These are phyloP conservation scores for Colletotrichum destructivum DNA, from an alignment of 2,329 filamentous ascomycete species.

Conservation along the genomic window DNA sequence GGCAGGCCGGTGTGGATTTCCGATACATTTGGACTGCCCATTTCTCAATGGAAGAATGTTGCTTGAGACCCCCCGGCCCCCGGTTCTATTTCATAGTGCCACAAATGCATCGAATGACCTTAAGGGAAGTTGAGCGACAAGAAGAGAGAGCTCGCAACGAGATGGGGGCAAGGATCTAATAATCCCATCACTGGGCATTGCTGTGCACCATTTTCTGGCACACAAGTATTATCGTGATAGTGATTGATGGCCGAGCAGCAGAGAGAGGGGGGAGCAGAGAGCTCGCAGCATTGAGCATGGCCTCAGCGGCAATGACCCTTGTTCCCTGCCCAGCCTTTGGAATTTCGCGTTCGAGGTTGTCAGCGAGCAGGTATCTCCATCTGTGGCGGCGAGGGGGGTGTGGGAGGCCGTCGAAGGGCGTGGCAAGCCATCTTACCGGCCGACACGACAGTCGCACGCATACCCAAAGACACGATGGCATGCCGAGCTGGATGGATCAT, in stretches of 20 bases:
- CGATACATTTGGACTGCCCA: conserved; percentile 24
- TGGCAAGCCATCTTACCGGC: conserved; percentile 36
- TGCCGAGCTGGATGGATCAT: conserved; percentile 34
- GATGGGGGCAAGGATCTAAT: conserved; percentile 7
- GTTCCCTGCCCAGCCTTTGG: conserved; percentile 36
- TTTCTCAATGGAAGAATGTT: conserved; percentile 30
- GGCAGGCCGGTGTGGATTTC: conserved; percentile 23
- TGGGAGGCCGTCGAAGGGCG: conserved; percentile 18
- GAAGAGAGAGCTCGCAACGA: not conserved
- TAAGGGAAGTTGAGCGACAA: not conserved
- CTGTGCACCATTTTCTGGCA: conserved; percentile 9
- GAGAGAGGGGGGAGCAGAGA: conserved; percentile 1
- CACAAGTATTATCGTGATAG: conserved; percentile 6
- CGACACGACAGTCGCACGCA: conserved; percentile 31
- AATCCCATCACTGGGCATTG: not conserved
- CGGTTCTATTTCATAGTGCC: conserved; percentile 18
- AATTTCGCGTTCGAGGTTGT: conserved; percentile 36
- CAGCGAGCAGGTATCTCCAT: conserved; percentile 25
- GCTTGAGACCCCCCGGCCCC: conserved; percentile 18
- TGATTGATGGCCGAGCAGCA: conserved; percentile 3
- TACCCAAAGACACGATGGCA: conserved; percentile 38
- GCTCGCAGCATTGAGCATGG: conserved; percentile 6
- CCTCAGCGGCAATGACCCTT: conserved; percentile 14
- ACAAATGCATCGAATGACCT: not conserved
- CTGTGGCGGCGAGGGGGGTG: conserved; percentile 39